Evolutionary conservation across 2,329 filamentous ascomycete species (phyloP), one percentile per base, ranked within the genome.

Genomic region (Colletotrichum chrysophilum): DNA sequence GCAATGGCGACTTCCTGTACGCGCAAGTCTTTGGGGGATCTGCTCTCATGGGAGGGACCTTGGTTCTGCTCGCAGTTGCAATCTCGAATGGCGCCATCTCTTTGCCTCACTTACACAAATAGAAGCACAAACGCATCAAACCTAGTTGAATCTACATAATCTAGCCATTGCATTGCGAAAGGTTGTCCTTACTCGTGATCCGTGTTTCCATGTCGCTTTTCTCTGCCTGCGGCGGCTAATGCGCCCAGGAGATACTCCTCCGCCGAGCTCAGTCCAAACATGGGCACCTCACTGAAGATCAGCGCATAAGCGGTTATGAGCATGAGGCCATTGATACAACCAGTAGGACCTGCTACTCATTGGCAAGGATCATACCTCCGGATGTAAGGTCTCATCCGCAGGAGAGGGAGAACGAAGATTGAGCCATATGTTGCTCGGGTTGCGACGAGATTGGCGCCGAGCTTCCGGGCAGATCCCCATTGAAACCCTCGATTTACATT

Each of bases 21-120:
- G 62, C 62, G n/a, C 62, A 66, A 38, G 26, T 30, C 13, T 66
- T 66, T 48, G 62, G 34, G 36, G 62, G 38, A 43, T 43, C 38
- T 43, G 38, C 38, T 43, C 38, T 43, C 38, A 43, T 43, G 38
- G 38, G 38, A 43, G 38, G 38, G 18, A 43, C 38, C 0, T 43
- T 43, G 18, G 38, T 43, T 43, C 38, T 43, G 18, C 38, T 43
- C 38, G 38, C 38, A 0, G 38, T 43, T 43, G 38, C 38, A 43
- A n/a, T 43, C 18, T 43, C 38, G 0, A n/a, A 43, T n/a, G 9
- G 38, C 38, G 38, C 38, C 38, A 43, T 43, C 38, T 43, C 38
- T n/a, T 43, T 43, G 38, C 38, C 38, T 43, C 9, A n/a, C 18
- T 43, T 10, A 0, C 5, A 1, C 38, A 43, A n/a, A 12, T 43